These are phyloP conservation scores for Ocimum tenuiflorum DNA, from an alignment of 257 asterid species.

Conservation along the genomic window DNA sequence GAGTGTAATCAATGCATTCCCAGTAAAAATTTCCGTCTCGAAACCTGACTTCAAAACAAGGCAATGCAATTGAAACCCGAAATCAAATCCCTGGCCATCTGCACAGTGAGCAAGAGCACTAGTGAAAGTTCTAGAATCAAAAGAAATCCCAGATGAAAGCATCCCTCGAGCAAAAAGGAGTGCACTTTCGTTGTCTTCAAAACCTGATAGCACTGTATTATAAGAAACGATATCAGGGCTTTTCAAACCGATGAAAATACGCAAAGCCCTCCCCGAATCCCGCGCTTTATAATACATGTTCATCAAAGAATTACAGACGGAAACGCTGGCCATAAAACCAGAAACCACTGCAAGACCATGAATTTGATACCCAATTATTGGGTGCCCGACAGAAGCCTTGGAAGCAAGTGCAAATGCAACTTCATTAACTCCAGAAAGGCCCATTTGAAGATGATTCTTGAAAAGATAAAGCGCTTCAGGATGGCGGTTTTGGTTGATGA, in stretches of 20 bases:
- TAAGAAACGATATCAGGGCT: slow-evolving; percentile 74
- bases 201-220: slow-evolving; percentile 73
- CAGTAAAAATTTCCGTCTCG: slow-evolving; percentile 47
- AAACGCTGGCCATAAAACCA: slow-evolving; percentile 33
- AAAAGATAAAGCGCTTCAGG: slow-evolving; percentile 49
- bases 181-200: slow-evolving; percentile 46
- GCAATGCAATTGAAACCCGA: slow-evolving; percentile 63
- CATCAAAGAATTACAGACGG: slow-evolving; percentile 80
- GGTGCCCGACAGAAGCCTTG: slow-evolving; percentile 54
- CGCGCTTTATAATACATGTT: slow-evolving; percentile 64
- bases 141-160: slow-evolving; percentile 48
- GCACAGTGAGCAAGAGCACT: slow-evolving; percentile 60
- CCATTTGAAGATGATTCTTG: slow-evolving; percentile 46
- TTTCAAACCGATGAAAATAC: slow-evolving; percentile 39
- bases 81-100: slow-evolving; percentile 36
- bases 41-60: slow-evolving; percentile 48
- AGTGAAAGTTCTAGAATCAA: slow-evolving; percentile 69
- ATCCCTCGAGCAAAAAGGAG: slow-evolving; percentile 46
- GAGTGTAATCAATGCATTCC: slow-evolving; percentile 71
- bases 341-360: slow-evolving; percentile 54
- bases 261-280: slow-evolving; percentile 34
- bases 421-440: slow-evolving; percentile 47
- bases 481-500: slow-evolving; percentile 36
- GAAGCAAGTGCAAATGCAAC: slow-evolving; percentile 59
- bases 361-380: slow-evolving; percentile 48